phyloP scores from a whole-genome alignment of 768 basidiomycete genomes.

The Mycena vulgaris region DNA sequence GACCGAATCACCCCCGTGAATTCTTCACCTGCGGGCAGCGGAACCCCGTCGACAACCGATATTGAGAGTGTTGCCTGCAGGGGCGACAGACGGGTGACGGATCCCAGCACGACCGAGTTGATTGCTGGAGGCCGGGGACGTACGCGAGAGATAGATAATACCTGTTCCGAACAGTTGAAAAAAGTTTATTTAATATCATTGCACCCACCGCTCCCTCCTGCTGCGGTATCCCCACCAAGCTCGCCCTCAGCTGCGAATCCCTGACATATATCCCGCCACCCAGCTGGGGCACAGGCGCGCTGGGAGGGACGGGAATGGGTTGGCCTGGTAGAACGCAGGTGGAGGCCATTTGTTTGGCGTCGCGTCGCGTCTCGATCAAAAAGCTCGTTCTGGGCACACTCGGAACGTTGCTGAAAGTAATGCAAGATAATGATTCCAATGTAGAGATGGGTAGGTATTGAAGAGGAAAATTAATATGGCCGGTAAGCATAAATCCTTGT shows the following conservation, averaged over 20 bases:
- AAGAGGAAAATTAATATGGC: too few species aligned
- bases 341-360: neutral
- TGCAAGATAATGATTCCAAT: too few species aligned
- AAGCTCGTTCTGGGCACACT: too few species aligned
- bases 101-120: constrained; percentile 86
- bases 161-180: constrained; percentile 39
- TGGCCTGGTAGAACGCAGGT: constrained; percentile 80
- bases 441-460: too few species aligned
- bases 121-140: constrained; percentile 83
- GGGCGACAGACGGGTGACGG: constrained; percentile 87
- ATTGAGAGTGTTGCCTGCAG: constrained; percentile 88
- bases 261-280: constrained; percentile 79
- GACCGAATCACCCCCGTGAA: constrained; percentile 90
- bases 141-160: constrained; percentile 63
- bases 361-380: constrained; percentile 13
- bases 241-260: constrained; percentile 77
- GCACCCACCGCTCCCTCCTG: constrained; percentile 80
- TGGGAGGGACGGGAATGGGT: constrained; percentile 71
- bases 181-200: constrained; percentile 52
- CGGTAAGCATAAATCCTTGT: constrained; percentile 21
- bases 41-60: constrained; percentile 88
- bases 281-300: constrained; percentile 66
- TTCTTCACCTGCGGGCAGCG: constrained; percentile 87
- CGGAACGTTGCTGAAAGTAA: too few species aligned
- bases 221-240: constrained; percentile 75